Base-by-base conservation (phyloP, 257 asterid genomes). In the Gynochthodes officinalis region DNA sequence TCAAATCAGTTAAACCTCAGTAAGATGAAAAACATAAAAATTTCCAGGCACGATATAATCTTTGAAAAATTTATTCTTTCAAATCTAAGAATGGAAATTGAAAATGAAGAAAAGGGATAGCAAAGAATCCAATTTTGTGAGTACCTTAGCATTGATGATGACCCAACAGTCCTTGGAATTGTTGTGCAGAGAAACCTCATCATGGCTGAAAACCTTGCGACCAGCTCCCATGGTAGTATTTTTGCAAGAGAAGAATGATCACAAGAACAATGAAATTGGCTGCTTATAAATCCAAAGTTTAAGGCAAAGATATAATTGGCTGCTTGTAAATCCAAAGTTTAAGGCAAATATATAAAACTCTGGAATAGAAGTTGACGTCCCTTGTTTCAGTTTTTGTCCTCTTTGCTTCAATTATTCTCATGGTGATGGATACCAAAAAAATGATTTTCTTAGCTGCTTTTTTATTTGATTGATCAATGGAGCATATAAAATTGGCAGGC, bases 121-220 rank as follows among this genome's bases (percentile, higher is more conserved):
- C 1, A 1, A 44, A 6, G 25, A 25, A 4, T 0, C 18, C 40
- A 19, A 54, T 30, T 3, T 48, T 5, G 6, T 13, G 37, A 4
- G 11, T 71, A 89, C 96, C 96, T 87, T 87, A 49, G 83, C 91
- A 73, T 87, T 84, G 39, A 89, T 83, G 80, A 89, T 80, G 44
- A 89, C 73, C 94, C 96, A 88, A 27, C 96, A 88, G 73, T 89
- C 92, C 46, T 79, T 76, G 21, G 73, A 48, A 39, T 75, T 77
- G 80, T 82, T 88, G 75, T 89, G 96, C 60, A 86, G 78, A 19
- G 90, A 86, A 73, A 89, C 88, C 19, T 86, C 85, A 44, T 82
- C 72, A 78, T 76, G 81, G 37, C 82, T 76, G 64, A 77, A 74
- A 1, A 69, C 50, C 73, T 81, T 71, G 64, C 66, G 65, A 71